These are phyloP conservation scores for Solanum tacnaense DNA, from an alignment of 257 asterid species.

Conservation along the genomic window DNA sequence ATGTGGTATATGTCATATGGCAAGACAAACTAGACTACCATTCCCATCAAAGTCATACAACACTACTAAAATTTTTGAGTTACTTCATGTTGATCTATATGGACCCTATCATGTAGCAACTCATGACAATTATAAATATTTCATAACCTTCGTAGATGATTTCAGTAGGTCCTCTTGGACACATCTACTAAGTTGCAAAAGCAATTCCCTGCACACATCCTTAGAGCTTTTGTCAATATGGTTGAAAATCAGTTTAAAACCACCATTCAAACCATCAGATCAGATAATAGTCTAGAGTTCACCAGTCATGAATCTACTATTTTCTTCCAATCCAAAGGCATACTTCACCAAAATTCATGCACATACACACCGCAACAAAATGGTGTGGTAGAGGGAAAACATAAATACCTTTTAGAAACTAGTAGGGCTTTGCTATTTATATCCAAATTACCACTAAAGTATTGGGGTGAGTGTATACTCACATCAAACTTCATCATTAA, in stretches of 20 bases:
- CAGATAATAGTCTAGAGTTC: neutral
- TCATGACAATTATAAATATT: neutral
- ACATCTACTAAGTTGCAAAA: neutral
- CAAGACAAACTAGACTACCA: no score
- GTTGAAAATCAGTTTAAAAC: neutral
- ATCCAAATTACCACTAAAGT: neutral
- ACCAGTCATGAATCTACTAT: neutral
- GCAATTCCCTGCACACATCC: neutral
- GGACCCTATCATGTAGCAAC: neutral
- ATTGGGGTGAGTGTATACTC: no score
- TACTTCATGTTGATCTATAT: neutral
- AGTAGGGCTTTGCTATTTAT: no score
- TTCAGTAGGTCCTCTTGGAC: neutral
- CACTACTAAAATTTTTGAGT: neutral
- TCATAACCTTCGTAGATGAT: neutral
- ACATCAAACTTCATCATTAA: no score
- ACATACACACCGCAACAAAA: neutral
- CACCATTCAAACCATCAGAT: neutral
- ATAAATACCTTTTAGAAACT: no score
- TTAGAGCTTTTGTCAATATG: neutral
- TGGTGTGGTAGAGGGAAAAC: neutral
- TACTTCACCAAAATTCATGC: neutral
- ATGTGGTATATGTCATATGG: no score
- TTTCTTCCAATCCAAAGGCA: neutral
- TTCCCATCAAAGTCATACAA: no score